These are phyloP conservation scores for Leishmania arabica DNA, from an alignment of 208 protist genomes.

Conservation along the genomic window DNA sequence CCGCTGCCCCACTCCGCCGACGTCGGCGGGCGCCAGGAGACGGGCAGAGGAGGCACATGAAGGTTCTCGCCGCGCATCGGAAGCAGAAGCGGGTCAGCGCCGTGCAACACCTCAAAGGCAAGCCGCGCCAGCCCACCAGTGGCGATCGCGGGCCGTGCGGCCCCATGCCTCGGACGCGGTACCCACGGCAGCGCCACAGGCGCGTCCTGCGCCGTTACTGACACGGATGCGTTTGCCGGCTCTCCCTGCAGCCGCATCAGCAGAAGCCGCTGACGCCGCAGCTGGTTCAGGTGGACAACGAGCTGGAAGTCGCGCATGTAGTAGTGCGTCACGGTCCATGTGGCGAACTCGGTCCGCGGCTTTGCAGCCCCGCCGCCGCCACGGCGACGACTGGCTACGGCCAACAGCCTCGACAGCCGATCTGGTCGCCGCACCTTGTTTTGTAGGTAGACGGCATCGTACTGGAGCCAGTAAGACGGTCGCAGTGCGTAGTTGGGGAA, in stretches of 20 bases:
- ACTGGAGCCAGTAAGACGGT: constrained; percentile 19
- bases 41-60: background rate
- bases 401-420: background rate
- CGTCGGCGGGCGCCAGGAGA: constrained; percentile 10
- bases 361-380: background rate
- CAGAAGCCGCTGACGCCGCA: constrained; percentile 2
- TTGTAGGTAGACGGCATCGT: constrained; percentile 20
- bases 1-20: background rate
- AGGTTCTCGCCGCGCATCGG: constrained; percentile 8
- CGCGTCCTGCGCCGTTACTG: background rate
- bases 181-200: background rate
- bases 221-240: background rate
- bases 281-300: constrained; percentile 21
- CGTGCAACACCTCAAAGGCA: constrained; percentile 15
- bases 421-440: background rate
- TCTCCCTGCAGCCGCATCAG: background rate
- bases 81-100: constrained; percentile 21
- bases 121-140: constrained; percentile 7
- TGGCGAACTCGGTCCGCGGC: background rate
- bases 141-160: background rate
- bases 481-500: constrained; percentile 15
- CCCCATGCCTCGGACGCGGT: background rate
- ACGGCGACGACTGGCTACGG: background rate
- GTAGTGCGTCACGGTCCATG: constrained; percentile 15
- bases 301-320: constrained; percentile 27